Base-by-base conservation (phyloP, 306 rosid species). In the Pterocarpus santalinus region DNA sequence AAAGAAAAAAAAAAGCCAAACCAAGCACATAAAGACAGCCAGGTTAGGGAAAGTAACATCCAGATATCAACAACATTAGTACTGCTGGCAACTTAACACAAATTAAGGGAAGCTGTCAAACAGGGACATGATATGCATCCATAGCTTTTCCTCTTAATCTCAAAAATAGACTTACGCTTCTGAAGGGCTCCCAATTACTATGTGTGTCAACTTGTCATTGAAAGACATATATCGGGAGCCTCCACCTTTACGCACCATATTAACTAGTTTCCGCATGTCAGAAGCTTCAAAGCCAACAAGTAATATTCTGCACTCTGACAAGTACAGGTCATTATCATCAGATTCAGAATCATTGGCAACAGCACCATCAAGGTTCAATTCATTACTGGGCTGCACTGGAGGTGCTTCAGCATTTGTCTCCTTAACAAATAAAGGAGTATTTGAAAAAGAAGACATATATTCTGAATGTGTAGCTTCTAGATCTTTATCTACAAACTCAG, bases 231-330 rank as follows among this genome's bases (percentile, higher is more conserved):
- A 93, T 17, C 97, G 88, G 73, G 97, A 90, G 56, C 97, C 99
- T 77, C 98, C 99, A 58, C 98, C 99, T 76, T 82, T 90, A 58
- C 94, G 98, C 81, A 91, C 88, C 91, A 93, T 88, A 93, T 85
- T 91, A 73, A 93, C 90, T 71, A 95, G 81, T 81, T 90, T 90
- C 58, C 98, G 94, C 97, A 93, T 84, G 87, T 93, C 93, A 68
- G 92, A 82, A 74, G 92, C 94, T 87, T 89, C 93, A 73, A 93
- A 95, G 39, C 99, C 99, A 88, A 89, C 88, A 73, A 91, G 86
- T 38, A 83, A 77, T 76, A 95, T 88, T 87, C 92, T 88, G 88
- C 99, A 93, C 72, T 89, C 98, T 63, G 99, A 93, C 83, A 95
- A 89, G 82, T 91, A 95, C 66, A 93, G 80, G 80, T 91, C 98